Evolutionary conservation across 345 rosid species (phyloP).

Genomic region (Populus alba): DNA sequence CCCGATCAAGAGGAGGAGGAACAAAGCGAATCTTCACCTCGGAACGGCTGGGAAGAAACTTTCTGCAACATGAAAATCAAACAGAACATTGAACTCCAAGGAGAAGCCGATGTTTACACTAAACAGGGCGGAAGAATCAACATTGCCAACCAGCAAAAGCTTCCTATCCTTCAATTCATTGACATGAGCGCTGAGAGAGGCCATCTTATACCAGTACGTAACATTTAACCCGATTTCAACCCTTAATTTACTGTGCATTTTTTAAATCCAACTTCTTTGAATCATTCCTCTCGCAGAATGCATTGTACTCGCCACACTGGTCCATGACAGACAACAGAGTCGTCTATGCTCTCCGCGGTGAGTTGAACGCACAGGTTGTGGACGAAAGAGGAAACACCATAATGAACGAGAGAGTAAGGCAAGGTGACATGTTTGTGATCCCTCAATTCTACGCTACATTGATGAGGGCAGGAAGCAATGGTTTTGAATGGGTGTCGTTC

Average conservation of each 20-base stretch:
- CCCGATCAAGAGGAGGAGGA: conserved; percentile 17
- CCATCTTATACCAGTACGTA: conserved; percentile 25
- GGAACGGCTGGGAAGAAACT: conserved; percentile 32
- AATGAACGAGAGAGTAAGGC: conserved; percentile 23
- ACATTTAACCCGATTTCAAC: neutral
- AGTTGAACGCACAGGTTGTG: conserved; percentile 20
- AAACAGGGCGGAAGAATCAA: conserved; percentile 32
- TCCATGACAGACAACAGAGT: conserved; percentile 23
- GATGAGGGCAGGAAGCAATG: conserved; percentile 19
- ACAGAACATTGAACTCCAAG: conserved; percentile 25
- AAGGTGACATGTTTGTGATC: conserved; percentile 37
- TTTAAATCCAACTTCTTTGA: neutral
- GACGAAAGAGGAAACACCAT: conserved; percentile 26
- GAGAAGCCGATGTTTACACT: conserved; percentile 29
- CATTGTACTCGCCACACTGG: conserved; percentile 19
- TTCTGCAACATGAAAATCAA: conserved; percentile 33
- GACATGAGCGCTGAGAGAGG: conserved; percentile 40
- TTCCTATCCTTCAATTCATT: conserved; percentile 28
- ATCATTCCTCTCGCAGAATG: neutral
- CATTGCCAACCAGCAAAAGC: conserved; percentile 25
- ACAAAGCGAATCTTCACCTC: neutral
- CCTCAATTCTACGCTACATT: conserved; percentile 30
- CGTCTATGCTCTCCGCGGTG: conserved; percentile 10
- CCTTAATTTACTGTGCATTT: neutral
- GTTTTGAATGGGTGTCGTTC: conserved; percentile 35